Conservation (phyloP, 352 stramenopile species). For the Globisporangium nagaii region DNA sequence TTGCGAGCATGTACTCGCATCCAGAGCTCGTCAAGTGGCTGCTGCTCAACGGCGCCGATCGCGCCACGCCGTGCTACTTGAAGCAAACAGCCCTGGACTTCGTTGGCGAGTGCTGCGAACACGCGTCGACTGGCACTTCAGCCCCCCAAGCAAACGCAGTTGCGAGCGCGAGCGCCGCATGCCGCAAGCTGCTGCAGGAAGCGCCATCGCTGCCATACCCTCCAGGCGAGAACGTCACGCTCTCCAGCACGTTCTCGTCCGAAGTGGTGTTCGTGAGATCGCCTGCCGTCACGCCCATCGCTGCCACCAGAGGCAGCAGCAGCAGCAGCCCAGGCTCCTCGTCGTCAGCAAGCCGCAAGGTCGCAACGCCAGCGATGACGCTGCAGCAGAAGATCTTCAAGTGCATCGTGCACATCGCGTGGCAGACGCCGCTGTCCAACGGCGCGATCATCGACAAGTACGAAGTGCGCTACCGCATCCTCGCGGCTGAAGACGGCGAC, state of each 20-base stretch:
- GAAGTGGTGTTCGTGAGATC: constrained; percentile 33
- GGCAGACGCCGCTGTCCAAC: constrained; percentile 60
- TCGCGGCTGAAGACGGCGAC: constrained; percentile 26
- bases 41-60: constrained; percentile 50
- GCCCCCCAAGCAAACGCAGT: too few relatives aligned
- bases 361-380: neutral
- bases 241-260: constrained; percentile 32
- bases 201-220: constrained; percentile 23
- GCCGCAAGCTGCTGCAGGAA: constrained; percentile 27
- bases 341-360: neutral
- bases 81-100: constrained; percentile 40
- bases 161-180: constrained; percentile 29
- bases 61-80: constrained; percentile 41
- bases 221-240: constrained; percentile 20
- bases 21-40: constrained; percentile 50
- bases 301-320: neutral
- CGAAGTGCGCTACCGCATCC: constrained; percentile 48
- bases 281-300: constrained; percentile 11
- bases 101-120: constrained; percentile 51
- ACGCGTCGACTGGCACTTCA: constrained; percentile 8
- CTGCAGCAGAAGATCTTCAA: constrained; percentile 52
- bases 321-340: neutral
- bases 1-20: constrained; percentile 53
- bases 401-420: constrained; percentile 41
- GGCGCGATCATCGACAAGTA: constrained; percentile 69